Evolutionary conservation across 192 early-diverging fungal species (phyloP), one percentile per base, ranked within the genome.

Genomic region (Backusella sp.): DNA sequence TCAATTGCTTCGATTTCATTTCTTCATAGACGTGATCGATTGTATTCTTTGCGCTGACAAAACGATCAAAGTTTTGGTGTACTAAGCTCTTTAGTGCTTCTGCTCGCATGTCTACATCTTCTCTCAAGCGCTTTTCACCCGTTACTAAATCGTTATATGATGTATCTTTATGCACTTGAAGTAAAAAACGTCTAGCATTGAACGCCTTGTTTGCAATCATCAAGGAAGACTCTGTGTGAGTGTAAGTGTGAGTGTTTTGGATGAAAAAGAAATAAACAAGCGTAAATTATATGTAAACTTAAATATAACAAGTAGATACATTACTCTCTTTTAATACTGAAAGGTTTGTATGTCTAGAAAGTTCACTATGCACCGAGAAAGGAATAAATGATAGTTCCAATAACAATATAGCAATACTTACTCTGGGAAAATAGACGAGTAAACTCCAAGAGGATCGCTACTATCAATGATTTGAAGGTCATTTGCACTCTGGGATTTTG

Each of bases 1-100:
- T 96, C 42, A 97, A 83, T 56, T 95, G 93, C 67, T 93, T 88
- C 28, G 87, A 85, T 73, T 92, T 91, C 94, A 99, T 96, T 77
- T 97, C 96, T 21, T 95, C 91, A 78, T 97, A 97, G 28, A 97
- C 83, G 62, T 93, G 92, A 73, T 99, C 97, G 66, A 99, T 97
- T 2, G 95, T 97, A 80, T 89, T 94, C 85, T 97, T 97, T 17
- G 97, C 96, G 49, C 88, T 93, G 11, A 99, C 96, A 81, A 99
- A 99, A 44, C 96, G 91, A 79, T 97, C 95, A 88, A 99, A 99
- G 80, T 99, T 95, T 73, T 93, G 93, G 80, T 98, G 95, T 53
- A 99, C 97, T 28, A 97, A 80, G 36, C 89, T 91, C 75, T 95
- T 96, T 21, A 97, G 86, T 1, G 92, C 94, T 59, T 96, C 96